These are phyloP conservation scores for Hirschioporus abietinus DNA, from an alignment of 768 basidiomycete species.

Conservation along the genomic window DNA sequence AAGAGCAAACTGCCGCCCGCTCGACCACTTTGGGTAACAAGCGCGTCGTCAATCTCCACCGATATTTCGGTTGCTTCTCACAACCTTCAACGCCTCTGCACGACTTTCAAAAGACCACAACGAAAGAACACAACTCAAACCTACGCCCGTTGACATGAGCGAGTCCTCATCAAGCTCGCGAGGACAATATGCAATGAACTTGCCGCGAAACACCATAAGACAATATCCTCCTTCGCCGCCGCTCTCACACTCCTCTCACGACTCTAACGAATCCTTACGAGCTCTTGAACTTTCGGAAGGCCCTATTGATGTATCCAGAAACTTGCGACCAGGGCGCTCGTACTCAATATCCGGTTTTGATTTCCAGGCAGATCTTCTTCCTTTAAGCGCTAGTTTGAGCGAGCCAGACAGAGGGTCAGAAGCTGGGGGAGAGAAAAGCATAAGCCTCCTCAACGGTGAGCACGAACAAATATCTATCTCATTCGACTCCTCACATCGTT, in stretches of 20 bases:
- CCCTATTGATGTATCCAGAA: conserved; percentile 31
- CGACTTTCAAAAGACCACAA: neutral
- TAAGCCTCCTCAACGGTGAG: conserved; percentile 73
- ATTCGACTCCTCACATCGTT: conserved; percentile 9
- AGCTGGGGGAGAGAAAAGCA: conserved; percentile 59
- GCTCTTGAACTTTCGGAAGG: conserved; percentile 75
- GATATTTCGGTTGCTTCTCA: neutral
- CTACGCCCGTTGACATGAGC: neutral
- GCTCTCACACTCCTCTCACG: conserved; percentile 24
- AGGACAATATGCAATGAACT: conserved; percentile 9
- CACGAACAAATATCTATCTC: conserved; percentile 5
- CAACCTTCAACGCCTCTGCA: neutral
- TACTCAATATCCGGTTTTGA: conserved; percentile 75
- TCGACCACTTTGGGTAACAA: neutral
- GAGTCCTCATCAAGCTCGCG: conserved; percentile 3
- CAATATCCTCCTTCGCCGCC: conserved; percentile 17
- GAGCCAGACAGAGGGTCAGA: conserved; percentile 51
- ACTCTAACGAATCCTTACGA: conserved; percentile 71
- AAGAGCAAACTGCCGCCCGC: neutral
- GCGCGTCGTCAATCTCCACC: neutral
- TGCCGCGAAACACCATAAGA: conserved; percentile 4
- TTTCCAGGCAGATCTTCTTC: conserved; percentile 72
- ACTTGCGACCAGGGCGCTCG: conserved; percentile 38
- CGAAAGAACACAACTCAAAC: neutral
- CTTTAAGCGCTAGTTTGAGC: conserved; percentile 70